Base-by-base conservation (phyloP, 352 stramenopile genomes). In the Phytophthora kernoviae region DNA sequence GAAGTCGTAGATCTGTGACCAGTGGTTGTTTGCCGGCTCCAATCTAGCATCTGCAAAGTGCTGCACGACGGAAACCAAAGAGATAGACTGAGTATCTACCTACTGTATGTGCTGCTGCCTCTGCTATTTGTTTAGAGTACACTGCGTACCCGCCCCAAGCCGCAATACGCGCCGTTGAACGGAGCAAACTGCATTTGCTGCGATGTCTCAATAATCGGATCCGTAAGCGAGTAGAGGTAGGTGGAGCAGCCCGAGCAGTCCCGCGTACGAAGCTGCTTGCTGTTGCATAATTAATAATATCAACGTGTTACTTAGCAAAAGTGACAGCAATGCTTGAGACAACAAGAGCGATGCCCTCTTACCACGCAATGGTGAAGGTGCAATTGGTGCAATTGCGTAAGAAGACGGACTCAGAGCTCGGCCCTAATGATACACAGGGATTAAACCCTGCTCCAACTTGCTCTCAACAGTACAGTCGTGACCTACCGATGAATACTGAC, bases 151-250 rank as follows among this genome's bases (percentile, higher is more conserved):
- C 75, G 67, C 42, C 81, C 62, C 39, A 92, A 68, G 22, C 80
- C 79, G 32, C 77, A 76, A 72, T 96, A 97, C 1, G 85, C 86
- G 18, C 86, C 89, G 67, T 92, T 92, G 65, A 97, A 98, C 0
- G 92, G 90, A 40, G 88, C 87, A 56, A 98, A 97, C 26, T 60
- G 53, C 65, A 98, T 96, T 11, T 77, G 58, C 24, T 68, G 78
- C 1, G 86, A 96, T 11, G 84, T 97, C 73, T 98, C 92, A 63
- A 98, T 97, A 55, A 97, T 96, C 24, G 90, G 92, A 55, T 97
- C 89, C 3, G 92, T 97, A 40, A 96, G 81, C 20, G 80, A 93
- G 60, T 97, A 97, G 1, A 98, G 64, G 36, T 90, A 94, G 41
- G 97, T 82, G 0, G 77, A 85, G 70, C 88, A 96, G 46, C 84